A percentile compares a stretch with the other conserved stretches of the same genome.
phyloP scores from a whole-genome alignment of 805 yeast genomes.

The Scheffersomyces lignosus region DNA sequence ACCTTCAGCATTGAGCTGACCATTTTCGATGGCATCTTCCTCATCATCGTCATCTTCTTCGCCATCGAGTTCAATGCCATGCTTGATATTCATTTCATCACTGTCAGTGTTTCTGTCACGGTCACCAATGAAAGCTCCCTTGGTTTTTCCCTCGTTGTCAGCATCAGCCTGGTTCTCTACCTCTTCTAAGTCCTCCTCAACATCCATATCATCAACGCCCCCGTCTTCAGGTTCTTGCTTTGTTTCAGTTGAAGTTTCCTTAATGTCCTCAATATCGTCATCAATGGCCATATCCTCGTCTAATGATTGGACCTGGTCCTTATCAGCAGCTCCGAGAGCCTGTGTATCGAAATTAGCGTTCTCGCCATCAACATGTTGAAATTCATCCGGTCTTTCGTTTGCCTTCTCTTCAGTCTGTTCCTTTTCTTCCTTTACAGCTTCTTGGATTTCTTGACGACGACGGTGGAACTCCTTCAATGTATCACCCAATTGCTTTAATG shows the following conservation, averaged over 20 bases:
- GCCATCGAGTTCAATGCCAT: slow-evolving; percentile 23
- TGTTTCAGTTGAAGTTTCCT: slow-evolving; percentile 4
- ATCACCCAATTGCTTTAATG: slow-evolving; percentile 88
- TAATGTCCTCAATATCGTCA: slow-evolving; percentile 46
- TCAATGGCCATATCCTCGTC: slow-evolving; percentile 83
- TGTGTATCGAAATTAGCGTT: slow-evolving; percentile 80
- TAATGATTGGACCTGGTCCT: slow-evolving; percentile 73
- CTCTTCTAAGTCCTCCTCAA: slow-evolving; percentile 23
- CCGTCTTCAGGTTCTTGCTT: slow-evolving; percentile 7
- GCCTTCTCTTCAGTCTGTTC: slow-evolving; percentile 49
- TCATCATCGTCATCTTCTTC: slow-evolving; percentile 16
- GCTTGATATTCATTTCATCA: slow-evolving; percentile 21
- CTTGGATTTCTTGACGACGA: slow-evolving; percentile 83
- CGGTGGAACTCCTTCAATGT: slow-evolving; percentile 88
- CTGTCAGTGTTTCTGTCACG: slow-evolving; percentile 36
- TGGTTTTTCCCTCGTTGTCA: slow-evolving; percentile 49
- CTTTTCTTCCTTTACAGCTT: slow-evolving; percentile 47
- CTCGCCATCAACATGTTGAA: slow-evolving; percentile 80
- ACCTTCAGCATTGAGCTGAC: slow-evolving; percentile 9
- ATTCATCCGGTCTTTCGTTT: slow-evolving; percentile 77
- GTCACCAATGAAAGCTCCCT: slow-evolving; percentile 54
- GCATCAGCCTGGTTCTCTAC: slow-evolving; percentile 37
- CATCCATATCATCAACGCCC: slow-evolving; percentile 18
- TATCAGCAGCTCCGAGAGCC: slow-evolving; percentile 87
- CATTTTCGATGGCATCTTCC: slow-evolving; percentile 4